A percentile compares a stretch with the other conserved stretches of the same genome.
Conservation (phyloP, 371 early-diverging fungal genomes). For the Capniomyces stellatus region DNA sequence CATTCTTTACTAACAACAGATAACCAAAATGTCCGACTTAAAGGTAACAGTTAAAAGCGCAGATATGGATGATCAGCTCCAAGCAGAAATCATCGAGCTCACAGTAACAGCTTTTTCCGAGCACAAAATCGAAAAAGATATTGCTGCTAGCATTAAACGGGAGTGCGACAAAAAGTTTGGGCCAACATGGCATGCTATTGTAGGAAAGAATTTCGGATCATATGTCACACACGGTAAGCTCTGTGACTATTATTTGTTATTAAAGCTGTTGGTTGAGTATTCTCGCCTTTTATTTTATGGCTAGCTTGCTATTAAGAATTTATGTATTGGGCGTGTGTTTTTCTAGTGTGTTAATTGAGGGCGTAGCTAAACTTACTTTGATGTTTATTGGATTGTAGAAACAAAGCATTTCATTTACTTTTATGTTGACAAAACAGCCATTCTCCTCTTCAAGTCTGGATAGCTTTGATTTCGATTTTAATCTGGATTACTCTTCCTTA, state of each 20-base stretch:
- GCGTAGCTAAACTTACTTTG: too few relatives aligned
- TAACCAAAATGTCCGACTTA: slow-evolving; percentile 30
- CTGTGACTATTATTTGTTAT: too few relatives aligned
- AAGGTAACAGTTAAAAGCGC: slow-evolving; percentile 90
- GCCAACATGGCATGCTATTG: slow-evolving; percentile 95
- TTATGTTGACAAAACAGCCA: slow-evolving; percentile 87
- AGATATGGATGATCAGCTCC: slow-evolving; percentile 96
- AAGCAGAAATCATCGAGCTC: slow-evolving; percentile 82
- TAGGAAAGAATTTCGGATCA: slow-evolving; percentile 94
- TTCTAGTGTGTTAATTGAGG: too few relatives aligned
- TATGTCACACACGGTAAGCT: slow-evolving; percentile 88
- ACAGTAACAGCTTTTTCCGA: slow-evolving; percentile 83
- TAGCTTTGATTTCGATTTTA: slow-evolving; percentile 28
- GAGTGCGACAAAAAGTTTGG: slow-evolving; percentile 96
- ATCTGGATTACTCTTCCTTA: too few relatives aligned
- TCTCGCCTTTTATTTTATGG: too few relatives aligned
- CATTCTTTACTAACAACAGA: too few relatives aligned
- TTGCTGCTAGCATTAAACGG: slow-evolving; percentile 90
- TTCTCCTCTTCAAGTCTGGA: slow-evolving; percentile 85
- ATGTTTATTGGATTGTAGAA: slow-evolving; percentile 34
- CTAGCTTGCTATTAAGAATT: too few relatives aligned
- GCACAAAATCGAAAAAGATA: slow-evolving; percentile 91
- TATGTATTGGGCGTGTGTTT: too few relatives aligned
- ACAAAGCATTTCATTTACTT: slow-evolving; percentile 96
- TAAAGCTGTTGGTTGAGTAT: too few relatives aligned